Percentiles rank a stretch among this genome's conserved stretches.
Evolutionary conservation across 2,329 filamentous ascomycete genomes (phyloP).

Genomic region (Polytolypa hystricis): DNA sequence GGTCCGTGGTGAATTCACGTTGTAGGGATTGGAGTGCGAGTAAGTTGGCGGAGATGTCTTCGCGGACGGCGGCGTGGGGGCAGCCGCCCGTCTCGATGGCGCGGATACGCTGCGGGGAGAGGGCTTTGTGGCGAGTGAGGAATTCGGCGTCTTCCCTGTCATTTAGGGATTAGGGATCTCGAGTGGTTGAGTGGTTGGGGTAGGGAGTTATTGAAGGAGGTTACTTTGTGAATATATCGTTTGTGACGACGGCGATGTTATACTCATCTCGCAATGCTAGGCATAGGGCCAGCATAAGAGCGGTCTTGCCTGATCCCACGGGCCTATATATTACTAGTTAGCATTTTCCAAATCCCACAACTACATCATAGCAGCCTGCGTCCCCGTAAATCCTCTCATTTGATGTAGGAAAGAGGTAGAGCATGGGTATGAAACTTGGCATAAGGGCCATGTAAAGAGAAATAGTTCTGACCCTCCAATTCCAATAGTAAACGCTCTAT

Average conservation of each 20-base stretch:
- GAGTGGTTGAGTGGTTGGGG: constrained; percentile 3
- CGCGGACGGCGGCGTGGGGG: constrained; percentile 90
- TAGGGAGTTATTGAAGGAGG: constrained; percentile 4
- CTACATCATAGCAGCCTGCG: neutral
- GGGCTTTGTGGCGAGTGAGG: constrained; percentile 73
- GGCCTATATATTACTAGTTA: constrained; percentile 45
- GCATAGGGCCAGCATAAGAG: constrained; percentile 90
- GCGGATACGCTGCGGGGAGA: constrained; percentile 71
- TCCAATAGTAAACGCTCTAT: constrained; percentile 89
- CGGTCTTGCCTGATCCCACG: constrained; percentile 94
- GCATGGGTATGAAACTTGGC: no score
- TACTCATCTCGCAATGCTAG: constrained; percentile 66
- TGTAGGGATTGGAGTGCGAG: constrained; percentile 86
- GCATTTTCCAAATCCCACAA: neutral
- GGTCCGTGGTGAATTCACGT: constrained; percentile 62
- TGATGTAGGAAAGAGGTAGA: neutral
- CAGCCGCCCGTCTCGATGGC: constrained; percentile 97
- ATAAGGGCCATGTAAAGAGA: neutral
- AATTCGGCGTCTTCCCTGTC: constrained; percentile 88
- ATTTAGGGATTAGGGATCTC: constrained; percentile 2
- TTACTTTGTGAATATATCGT: constrained; percentile 92
- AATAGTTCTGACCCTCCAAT: constrained; percentile 69
- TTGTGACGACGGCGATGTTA: constrained; percentile 90
- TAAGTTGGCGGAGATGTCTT: constrained; percentile 91
- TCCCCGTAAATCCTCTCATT: neutral